Evolutionary conservation across 2,329 filamentous ascomycete genomes (phyloP).

Genomic region (Lasiodiplodia citricola): DNA sequence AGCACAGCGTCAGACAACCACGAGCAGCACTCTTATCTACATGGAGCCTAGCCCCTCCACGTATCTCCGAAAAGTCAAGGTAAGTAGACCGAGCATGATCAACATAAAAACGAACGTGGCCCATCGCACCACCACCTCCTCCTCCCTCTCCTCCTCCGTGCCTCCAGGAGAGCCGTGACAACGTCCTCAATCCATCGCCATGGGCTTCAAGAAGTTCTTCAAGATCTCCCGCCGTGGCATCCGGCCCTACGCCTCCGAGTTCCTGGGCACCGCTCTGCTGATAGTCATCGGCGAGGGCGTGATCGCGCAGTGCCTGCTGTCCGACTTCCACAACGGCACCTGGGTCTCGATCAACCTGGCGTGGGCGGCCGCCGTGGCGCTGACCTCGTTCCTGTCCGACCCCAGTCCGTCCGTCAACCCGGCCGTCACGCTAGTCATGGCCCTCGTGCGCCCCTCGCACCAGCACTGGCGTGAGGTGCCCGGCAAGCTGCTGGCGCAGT

Average conservation of each 20-base stretch:
- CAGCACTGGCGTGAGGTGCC: constrained; percentile 74
- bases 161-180: not conserved
- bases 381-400: constrained; percentile 65
- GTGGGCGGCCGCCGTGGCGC: constrained; percentile 36
- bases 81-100: constrained; percentile 10
- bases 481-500: constrained; percentile 67
- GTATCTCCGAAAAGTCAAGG: not conserved
- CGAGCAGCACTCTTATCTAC: constrained; percentile 1
- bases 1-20: not conserved
- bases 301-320: constrained; percentile 52
- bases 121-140: not conserved
- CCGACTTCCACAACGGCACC: constrained; percentile 48
- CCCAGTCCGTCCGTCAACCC: constrained; percentile 68
- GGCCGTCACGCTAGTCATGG: constrained; percentile 72
- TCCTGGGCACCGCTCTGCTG: constrained; percentile 50
- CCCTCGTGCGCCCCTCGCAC: constrained; percentile 63
- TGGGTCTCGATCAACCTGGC: constrained; percentile 48
- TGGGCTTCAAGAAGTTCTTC: not conserved
- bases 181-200: not conserved
- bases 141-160: not conserved
- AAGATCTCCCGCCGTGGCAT: constrained; percentile 13
- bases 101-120: not conserved
- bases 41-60: constrained; percentile 6
- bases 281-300: constrained; percentile 52
- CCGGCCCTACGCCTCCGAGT: constrained; percentile 41